These are phyloP conservation scores for Neofusicoccum ribis DNA, from an alignment of 2,329 filamentous ascomycete species.

Conservation along the genomic window DNA sequence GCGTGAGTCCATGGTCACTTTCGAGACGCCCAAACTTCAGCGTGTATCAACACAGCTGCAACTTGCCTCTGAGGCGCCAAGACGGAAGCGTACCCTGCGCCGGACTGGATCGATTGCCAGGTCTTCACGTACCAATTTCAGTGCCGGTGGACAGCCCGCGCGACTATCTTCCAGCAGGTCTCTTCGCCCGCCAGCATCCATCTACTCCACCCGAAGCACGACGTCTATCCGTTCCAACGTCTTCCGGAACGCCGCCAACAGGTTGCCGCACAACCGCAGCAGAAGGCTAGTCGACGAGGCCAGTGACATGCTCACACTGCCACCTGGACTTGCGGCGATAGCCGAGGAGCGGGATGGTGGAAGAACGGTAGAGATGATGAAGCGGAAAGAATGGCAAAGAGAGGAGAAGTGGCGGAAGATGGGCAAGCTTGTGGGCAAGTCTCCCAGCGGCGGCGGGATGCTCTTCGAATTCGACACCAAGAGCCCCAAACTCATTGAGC, in stretches of 20 bases:
- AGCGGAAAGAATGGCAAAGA: conserved; percentile 60
- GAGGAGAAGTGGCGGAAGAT: conserved; percentile 70
- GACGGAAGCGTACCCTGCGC: conserved; percentile 54
- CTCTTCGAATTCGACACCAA: conserved; percentile 77
- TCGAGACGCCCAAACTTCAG: conserved; percentile 49
- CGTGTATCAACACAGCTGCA: conserved; percentile 61
- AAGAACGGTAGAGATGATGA: conserved; percentile 49
- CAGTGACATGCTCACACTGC: conserved; percentile 64
- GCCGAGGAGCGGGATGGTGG: conserved; percentile 49
- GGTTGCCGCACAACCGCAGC: conserved; percentile 54
- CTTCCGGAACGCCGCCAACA: conserved; percentile 55
- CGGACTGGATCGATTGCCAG: conserved; percentile 50
- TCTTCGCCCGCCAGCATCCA: conserved; percentile 43
- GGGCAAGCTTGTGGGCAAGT: conserved; percentile 46
- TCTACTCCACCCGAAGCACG: conserved; percentile 40
- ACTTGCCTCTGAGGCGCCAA: conserved; percentile 57
- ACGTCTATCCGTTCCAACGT: conserved; percentile 40
- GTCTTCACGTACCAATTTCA: conserved; percentile 35
- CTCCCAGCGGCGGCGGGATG: conserved; percentile 55
- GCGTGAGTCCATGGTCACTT: conserved; percentile 30
- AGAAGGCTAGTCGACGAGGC: conserved; percentile 60
- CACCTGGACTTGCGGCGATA: conserved; percentile 47
- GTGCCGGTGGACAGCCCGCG: conserved; percentile 34
- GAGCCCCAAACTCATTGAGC: conserved; percentile 76
- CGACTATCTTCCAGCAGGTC: conserved; percentile 45